Conservation (phyloP, 352 stramenopile genomes). For the Pythium periplocum region DNA sequence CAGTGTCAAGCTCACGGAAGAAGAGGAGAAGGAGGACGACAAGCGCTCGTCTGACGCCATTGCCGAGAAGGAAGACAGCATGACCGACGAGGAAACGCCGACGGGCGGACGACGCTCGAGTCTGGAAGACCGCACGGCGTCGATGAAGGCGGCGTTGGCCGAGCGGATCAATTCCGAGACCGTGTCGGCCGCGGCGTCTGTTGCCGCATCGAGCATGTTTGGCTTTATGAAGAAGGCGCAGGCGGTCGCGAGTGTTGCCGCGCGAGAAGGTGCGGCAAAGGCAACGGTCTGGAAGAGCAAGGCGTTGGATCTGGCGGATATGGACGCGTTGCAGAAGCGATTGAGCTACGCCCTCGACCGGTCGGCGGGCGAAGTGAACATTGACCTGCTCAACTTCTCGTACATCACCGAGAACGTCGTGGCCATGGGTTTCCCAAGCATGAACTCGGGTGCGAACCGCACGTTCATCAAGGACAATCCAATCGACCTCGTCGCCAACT, state of each 20-base stretch:
- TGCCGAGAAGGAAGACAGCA: slow-evolving; percentile 1
- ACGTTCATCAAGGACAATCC: slow-evolving; percentile 82
- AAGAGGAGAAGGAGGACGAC: slow-evolving; percentile 12
- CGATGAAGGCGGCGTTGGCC: slow-evolving; percentile 46
- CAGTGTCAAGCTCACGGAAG: slow-evolving; percentile 3
- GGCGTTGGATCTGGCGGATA: slow-evolving; percentile 74
- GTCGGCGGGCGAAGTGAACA: slow-evolving; percentile 71
- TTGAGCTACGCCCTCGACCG: slow-evolving; percentile 79
- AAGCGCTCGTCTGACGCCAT: not conserved
- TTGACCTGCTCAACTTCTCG: slow-evolving; percentile 88
- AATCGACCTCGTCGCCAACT: slow-evolving; percentile 89
- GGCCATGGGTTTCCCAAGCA: slow-evolving; percentile 90
- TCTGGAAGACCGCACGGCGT: slow-evolving; percentile 36
- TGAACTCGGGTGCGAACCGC: slow-evolving; percentile 72
- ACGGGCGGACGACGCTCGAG: slow-evolving; percentile 15
- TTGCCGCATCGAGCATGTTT: slow-evolving; percentile 68
- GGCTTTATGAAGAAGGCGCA: slow-evolving; percentile 85
- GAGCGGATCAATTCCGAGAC: slow-evolving; percentile 72
- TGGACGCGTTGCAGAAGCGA: slow-evolving; percentile 78
- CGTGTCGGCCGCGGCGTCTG: slow-evolving; percentile 54
- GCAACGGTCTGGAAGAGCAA: slow-evolving; percentile 64
- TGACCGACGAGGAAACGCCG: not conserved
- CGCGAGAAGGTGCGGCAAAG: slow-evolving; percentile 73
- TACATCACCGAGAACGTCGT: slow-evolving; percentile 88
- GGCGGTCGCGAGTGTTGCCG: slow-evolving; percentile 58